phyloP scores from a whole-genome alignment of 1,139 yeast genomes.

The Hansenula sp. region DNA sequence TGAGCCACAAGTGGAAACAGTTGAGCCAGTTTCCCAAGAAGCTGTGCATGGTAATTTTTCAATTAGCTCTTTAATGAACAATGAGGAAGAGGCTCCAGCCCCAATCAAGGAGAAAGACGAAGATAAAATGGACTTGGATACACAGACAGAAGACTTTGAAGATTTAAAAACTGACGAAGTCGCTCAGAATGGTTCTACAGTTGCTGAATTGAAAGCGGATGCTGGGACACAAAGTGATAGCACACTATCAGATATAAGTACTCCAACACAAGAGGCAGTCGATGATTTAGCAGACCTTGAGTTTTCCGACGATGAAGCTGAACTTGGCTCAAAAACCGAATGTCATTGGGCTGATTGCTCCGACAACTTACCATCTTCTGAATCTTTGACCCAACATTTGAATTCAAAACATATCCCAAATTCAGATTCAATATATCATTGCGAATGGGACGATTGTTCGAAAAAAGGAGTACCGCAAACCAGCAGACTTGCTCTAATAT shows the following conservation, averaged over 20 bases:
- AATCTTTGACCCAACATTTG: slow-evolving; percentile 33
- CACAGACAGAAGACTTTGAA: background rate
- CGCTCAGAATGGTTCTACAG: background rate
- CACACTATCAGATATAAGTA: background rate
- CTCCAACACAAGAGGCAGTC: background rate
- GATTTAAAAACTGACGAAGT: background rate
- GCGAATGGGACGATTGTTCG: slow-evolving; percentile 62
- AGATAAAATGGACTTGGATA: background rate
- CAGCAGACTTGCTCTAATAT: slow-evolving; percentile 52
- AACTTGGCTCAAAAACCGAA: background rate
- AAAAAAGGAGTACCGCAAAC: slow-evolving; percentile 40
- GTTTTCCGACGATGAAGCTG: background rate
- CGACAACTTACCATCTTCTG: slow-evolving; percentile 24
- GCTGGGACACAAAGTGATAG: background rate
- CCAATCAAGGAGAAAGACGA: background rate
- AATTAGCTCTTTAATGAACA: background rate
- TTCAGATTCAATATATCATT: slow-evolving; percentile 40
- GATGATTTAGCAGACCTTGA: background rate
- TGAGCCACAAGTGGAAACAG: background rate
- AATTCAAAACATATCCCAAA: slow-evolving; percentile 29
- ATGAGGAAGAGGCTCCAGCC: background rate
- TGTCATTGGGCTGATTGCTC: slow-evolving; percentile 31
- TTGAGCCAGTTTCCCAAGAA: background rate
- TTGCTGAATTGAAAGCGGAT: background rate
- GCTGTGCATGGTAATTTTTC: background rate